Base-by-base conservation (phyloP, 305 asterid species). In the Withania somnifera region DNA sequence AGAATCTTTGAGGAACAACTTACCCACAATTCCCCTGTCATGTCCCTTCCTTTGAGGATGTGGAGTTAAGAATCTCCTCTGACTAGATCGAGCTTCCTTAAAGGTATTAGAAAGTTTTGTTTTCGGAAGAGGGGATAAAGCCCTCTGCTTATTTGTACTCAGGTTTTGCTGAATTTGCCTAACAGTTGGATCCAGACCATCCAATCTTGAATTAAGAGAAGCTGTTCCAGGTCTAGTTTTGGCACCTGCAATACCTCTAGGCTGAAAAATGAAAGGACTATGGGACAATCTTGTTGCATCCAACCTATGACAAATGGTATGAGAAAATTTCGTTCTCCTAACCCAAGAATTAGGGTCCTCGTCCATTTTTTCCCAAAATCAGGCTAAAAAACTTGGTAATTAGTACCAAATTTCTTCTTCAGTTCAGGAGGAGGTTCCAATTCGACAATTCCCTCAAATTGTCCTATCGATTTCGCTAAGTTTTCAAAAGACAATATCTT, bases 291-390 rank as follows among this genome's bases (percentile, higher is more conserved):
- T 85, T 52, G 95, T 71, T 66, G 92, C 14, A 86, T 91, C 97
- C 32, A 93, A 82, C 78, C 98, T 92, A 86, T 93, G 95, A 81
- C 90, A 95, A 66, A 95, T 83, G n/a, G 99, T 95, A 77, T 92
- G 94, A 30, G 98, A 92, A 86, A 85, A 95, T 8, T 95, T 93
- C 1, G 98, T 77, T 86, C 98, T 88, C 92, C 99, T 90, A 32
- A 95, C 86, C 98, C 99, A 95, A 85, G 98, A 95, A 89, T 47
- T 86, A 71, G 82, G 85, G 80, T 93, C 97, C 76, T 91, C 93
- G 45, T 95, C 97, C 99, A 95, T 17, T 26, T 24, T 36, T 36
- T 5, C 5, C 71, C 4, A 15, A 45, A 79, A 45, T 71, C 28
- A 36, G n/a, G 38, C 83, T 85, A 87, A 71, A 71, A 88, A 13